Evolutionary conservation across 805 yeast species (phyloP), one percentile per base, ranked within the genome.

Genomic region (Pichia californica): DNA sequence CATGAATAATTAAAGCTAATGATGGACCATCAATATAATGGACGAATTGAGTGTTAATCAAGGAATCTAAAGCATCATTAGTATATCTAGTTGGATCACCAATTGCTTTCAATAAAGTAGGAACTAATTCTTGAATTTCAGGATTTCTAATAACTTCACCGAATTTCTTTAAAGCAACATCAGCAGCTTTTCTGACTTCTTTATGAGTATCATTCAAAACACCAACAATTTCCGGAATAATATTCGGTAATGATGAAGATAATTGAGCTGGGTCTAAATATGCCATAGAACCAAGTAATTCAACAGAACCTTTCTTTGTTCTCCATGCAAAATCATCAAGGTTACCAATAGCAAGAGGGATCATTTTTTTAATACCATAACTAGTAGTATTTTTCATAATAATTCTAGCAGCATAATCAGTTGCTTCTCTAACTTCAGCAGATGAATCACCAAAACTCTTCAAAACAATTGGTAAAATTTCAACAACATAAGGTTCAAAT

Each of bases 1-100:
- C 96, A 59, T 89, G 96, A 49, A 89, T 87, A 44, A 93, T 88
- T 55, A 93, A 73, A 0, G 99, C 99, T 56, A 93, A 71, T 1
- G 98, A 91, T 3, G 99, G 98, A 18, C 97, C 96, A 66, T 93
- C 99, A 52, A 93, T 91, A 63, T 91, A 93, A 64, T 93, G 99
- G 36, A 89, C 96, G 56, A 93, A 93, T 53, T 91, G 94, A 0
- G 99, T 93, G 54, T 78, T 79, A 52, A 91, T 80, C 55, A 93
- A 74, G 14, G 86, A 79, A 55, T 88, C 95, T 45, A 93, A 68
- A 0, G 98, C 97, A 11, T 67, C 79, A 47, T 87, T 96, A 1
- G 98, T 93, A 65, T 83, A 68, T 53, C 79, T 85, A 0, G 97
- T 84, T 30, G 99, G 98, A 58, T 93, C 96, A 44, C 97, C 95